Conservation (phyloP, 2,329 filamentous ascomycete species). For the Didymellaceae sp. region DNA sequence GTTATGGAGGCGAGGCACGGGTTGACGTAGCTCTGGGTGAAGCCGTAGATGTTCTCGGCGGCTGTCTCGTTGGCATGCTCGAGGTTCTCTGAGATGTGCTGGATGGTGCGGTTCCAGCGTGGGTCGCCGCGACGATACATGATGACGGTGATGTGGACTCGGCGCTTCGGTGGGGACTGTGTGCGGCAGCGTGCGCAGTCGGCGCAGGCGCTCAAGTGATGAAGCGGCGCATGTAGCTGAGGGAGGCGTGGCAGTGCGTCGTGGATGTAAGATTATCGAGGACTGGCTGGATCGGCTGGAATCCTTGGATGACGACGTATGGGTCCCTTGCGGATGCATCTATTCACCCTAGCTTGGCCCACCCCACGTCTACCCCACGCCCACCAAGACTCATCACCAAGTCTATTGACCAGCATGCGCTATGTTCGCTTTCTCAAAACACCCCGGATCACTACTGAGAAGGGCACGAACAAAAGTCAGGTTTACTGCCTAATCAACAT, state of each 20-base stretch:
- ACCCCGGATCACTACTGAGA: slow-evolving; percentile 56
- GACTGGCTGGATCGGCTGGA: not conserved
- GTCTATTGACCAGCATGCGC: slow-evolving; percentile 44
- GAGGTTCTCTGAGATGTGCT: slow-evolving; percentile 88
- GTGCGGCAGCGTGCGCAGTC: slow-evolving; percentile 5
- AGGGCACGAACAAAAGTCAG: slow-evolving; percentile 28
- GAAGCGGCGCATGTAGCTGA: slow-evolving; percentile 36
- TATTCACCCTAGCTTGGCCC: slow-evolving; percentile 2
- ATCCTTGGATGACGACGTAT: not conserved
- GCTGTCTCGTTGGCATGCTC: slow-evolving; percentile 90
- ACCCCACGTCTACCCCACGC: slow-evolving; percentile 8
- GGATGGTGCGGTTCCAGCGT: slow-evolving; percentile 89
- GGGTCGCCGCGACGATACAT: slow-evolving; percentile 75
- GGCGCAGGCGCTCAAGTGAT: slow-evolving; percentile 20
- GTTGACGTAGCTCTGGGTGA: slow-evolving; percentile 81
- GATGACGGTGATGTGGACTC: slow-evolving; percentile 17
- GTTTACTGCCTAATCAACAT: slow-evolving; percentile 62
- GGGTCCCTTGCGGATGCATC: not conserved
- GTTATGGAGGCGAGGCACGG: slow-evolving; percentile 77
- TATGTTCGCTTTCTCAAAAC: slow-evolving; percentile 74
- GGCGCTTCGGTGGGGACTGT: not conserved
- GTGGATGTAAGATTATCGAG: slow-evolving; percentile 2
- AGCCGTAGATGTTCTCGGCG: slow-evolving; percentile 88
- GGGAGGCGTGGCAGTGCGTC: not conserved
- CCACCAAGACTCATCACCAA: slow-evolving; percentile 4